phyloP scores from a whole-genome alignment of 1,284 basidiomycete species.

The Cutaneotrichosporon sp. region DNA sequence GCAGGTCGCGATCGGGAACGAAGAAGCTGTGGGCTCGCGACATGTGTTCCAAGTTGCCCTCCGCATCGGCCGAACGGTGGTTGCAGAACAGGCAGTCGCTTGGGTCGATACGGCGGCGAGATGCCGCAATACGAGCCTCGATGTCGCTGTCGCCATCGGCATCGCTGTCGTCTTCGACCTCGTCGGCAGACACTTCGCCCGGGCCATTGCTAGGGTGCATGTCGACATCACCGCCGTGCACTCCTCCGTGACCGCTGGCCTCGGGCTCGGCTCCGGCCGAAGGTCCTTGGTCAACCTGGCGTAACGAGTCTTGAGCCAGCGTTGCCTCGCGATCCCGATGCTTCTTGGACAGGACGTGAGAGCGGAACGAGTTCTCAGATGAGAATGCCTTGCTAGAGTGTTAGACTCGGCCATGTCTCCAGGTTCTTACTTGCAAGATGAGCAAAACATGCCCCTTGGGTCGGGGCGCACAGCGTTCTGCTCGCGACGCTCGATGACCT shows the following conservation, averaged over 20 bases:
- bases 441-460: slow-evolving; percentile 67
- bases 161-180: slow-evolving; percentile 58
- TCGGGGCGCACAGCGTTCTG: slow-evolving; percentile 72
- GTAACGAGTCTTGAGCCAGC: slow-evolving; percentile 3
- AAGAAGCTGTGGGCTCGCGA: slow-evolving; percentile 86
- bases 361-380: slow-evolving; percentile 83
- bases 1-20: slow-evolving; percentile 89
- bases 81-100: slow-evolving; percentile 86
- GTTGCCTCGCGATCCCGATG: slow-evolving; percentile 76
- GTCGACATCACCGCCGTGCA: background rate
- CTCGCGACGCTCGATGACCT: slow-evolving; percentile 75
- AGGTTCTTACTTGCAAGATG: slow-evolving; percentile 71
- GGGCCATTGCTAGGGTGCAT: background rate
- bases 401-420: slow-evolving; percentile 9
- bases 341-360: slow-evolving; percentile 86
- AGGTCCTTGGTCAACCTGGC: background rate
- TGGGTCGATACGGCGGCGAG: slow-evolving; percentile 62
- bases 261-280: background rate
- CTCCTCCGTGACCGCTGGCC: background rate
- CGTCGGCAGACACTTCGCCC: slow-evolving; percentile 28
- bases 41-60: slow-evolving; percentile 85
- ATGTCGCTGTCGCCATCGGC: slow-evolving; percentile 35
- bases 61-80: slow-evolving; percentile 59
- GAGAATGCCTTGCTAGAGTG: slow-evolving; percentile 77
- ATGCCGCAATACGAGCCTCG: slow-evolving; percentile 69